These are phyloP conservation scores for Nigrograna mackinnonii DNA, from an alignment of 2,329 filamentous ascomycete genomes.

Conservation along the genomic window DNA sequence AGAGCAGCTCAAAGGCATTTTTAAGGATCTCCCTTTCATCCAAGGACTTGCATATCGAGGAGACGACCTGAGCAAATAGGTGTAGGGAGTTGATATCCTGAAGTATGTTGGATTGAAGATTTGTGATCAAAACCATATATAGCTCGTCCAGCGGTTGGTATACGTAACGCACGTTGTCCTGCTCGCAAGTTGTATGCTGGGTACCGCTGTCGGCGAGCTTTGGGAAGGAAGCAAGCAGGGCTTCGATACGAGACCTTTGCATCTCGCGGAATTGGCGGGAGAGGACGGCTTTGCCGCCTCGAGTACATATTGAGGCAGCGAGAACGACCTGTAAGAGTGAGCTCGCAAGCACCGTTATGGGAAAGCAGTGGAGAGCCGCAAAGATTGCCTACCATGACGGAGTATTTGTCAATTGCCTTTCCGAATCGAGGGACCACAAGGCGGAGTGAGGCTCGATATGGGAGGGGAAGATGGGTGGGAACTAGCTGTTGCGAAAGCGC, in stretches of 20 bases:
- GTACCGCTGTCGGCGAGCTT: constrained; percentile 96
- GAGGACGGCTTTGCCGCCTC: constrained; percentile 96
- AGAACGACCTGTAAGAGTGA: constrained; percentile 77
- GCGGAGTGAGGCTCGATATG: too few species aligned
- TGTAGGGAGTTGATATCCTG: constrained; percentile 99
- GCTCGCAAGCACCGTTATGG: too few species aligned
- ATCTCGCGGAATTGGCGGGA: constrained; percentile 98
- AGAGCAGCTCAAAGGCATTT: constrained; percentile 95
- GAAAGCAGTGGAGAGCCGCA: too few species aligned
- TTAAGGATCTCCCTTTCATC: constrained; percentile 94
- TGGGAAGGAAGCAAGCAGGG: constrained; percentile 92
- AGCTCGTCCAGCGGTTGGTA: constrained; percentile 99
- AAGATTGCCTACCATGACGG: too few species aligned
- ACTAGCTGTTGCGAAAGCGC: too few species aligned
- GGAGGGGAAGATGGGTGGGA: too few species aligned
- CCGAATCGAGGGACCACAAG: too few species aligned
- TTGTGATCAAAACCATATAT: constrained; percentile 99
- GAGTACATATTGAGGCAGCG: constrained; percentile 97
- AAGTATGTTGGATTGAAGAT: constrained; percentile 98
- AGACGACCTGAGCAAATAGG: constrained; percentile 95
- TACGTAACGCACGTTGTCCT: constrained; percentile 99
- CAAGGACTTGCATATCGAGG: constrained; percentile 91
- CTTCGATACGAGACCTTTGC: constrained; percentile 94
- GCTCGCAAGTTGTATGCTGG: constrained; percentile 97
- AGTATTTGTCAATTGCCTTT: too few species aligned